These are phyloP conservation scores for Laetiporus sulphureus DNA, from an alignment of 1,284 basidiomycete genomes.

Conservation along the genomic window DNA sequence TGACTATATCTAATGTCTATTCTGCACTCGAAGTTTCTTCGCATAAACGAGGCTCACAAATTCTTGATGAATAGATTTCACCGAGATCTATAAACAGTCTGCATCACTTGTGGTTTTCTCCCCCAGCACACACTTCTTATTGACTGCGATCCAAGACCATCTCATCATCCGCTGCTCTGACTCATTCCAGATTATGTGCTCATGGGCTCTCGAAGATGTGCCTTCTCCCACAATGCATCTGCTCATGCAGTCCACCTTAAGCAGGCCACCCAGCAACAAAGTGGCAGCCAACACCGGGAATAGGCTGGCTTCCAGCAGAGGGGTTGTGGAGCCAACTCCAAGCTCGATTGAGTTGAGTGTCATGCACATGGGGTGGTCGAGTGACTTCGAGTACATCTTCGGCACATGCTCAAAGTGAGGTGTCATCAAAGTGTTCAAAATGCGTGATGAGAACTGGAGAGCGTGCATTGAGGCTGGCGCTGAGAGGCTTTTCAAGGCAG, in stretches of 20 bases:
- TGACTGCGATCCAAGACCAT: conserved; percentile 66
- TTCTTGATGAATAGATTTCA: conserved; percentile 75
- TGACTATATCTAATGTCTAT: no score
- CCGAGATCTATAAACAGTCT: conserved; percentile 73
- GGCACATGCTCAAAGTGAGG: conserved; percentile 63
- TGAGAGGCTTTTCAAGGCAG: conserved; percentile 78
- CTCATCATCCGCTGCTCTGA: conserved; percentile 71
- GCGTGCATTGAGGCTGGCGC: conserved; percentile 69
- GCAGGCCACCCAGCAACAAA: not conserved
- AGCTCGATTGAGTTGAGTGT: conserved; percentile 40
- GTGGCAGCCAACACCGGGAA: not conserved
- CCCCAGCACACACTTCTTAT: conserved; percentile 67
- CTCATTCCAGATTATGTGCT: conserved; percentile 66
- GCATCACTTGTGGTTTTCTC: conserved; percentile 61
- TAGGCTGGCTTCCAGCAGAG: not conserved
- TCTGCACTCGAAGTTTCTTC: no score
- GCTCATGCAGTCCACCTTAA: conserved; percentile 13
- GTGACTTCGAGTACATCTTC: conserved; percentile 76
- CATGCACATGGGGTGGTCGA: conserved; percentile 76
- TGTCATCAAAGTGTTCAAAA: conserved; percentile 63
- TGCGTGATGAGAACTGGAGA: conserved; percentile 68
- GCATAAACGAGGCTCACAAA: no score
- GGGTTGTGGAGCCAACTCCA: not conserved
- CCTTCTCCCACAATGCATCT: conserved; percentile 32
- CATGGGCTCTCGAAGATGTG: conserved; percentile 59